A percentile compares a stretch with the other conserved stretches of the same genome.
These are phyloP conservation scores for Hypoxylon rickii DNA, from an alignment of 495 filamentous ascomycete species.

Conservation along the genomic window DNA sequence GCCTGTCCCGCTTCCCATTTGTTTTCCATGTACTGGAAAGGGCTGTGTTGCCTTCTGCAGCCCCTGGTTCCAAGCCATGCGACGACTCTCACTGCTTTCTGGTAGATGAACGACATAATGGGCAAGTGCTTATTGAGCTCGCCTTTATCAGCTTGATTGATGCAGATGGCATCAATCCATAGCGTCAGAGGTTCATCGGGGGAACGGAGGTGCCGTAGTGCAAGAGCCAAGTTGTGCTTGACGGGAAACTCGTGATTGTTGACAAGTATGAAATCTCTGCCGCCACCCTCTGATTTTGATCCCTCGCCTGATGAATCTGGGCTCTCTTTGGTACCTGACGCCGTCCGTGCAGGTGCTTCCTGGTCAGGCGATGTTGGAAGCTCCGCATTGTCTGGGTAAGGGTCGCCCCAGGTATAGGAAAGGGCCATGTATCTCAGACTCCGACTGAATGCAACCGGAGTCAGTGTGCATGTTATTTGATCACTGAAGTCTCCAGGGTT, in stretches of 20 bases:
- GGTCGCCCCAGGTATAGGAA: slow-evolving; percentile 32
- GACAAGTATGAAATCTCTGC: slow-evolving; percentile 11
- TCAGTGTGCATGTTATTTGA: slow-evolving; percentile 17
- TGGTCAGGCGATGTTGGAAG: neutral
- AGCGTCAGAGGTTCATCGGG: slow-evolving; percentile 5
- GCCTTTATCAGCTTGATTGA: neutral
- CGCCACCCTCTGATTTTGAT: neutral
- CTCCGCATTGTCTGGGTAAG: neutral
- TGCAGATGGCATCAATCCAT: slow-evolving; percentile 12
- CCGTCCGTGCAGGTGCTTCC: neutral
- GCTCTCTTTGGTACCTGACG: no score
- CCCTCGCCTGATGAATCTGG: no score
- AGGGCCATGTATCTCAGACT: slow-evolving; percentile 28
- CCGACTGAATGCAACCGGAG: slow-evolving; percentile 5
- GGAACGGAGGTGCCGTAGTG: slow-evolving; percentile 29
- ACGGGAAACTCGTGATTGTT: slow-evolving; percentile 26
- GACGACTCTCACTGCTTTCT: neutral
- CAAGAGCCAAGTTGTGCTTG: slow-evolving; percentile 26
- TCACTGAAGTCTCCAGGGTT: slow-evolving; percentile 25
- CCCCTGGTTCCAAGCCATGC: neutral
- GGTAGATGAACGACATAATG: slow-evolving; percentile 14
- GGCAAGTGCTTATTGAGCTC: neutral
- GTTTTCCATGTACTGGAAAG: neutral
- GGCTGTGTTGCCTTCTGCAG: neutral
- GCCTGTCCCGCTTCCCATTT: slow-evolving; percentile 1